These are phyloP conservation scores for Eucalyptus brandiana DNA, from an alignment of 345 rosid species.

Conservation along the genomic window DNA sequence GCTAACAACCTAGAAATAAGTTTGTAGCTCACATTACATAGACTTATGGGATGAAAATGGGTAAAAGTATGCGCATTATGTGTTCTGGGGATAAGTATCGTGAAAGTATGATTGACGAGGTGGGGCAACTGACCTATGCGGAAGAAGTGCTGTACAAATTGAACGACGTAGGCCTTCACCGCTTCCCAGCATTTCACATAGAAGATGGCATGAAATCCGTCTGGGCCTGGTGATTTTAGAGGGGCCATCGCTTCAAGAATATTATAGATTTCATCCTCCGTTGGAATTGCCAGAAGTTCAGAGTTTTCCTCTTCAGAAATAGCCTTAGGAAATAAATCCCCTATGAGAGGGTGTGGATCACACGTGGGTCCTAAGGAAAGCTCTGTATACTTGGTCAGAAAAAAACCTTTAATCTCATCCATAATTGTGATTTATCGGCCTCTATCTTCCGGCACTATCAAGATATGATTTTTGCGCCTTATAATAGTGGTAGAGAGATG, in stretches of 20 bases:
- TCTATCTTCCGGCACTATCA: neutral
- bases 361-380: neutral
- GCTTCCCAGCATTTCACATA: neutral
- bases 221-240: neutral
- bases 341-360: no score
- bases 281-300: no score
- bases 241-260: no score
- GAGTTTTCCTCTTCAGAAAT: no score
- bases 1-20: neutral
- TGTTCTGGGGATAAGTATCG: neutral
- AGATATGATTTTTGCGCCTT: neutral
- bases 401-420: no score
- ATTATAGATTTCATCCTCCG: no score
- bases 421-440: neutral
- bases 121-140: neutral
- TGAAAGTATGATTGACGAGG: neutral
- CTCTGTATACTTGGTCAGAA: neutral
- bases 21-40: neutral
- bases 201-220: neutral
- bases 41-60: neutral
- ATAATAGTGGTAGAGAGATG: neutral
- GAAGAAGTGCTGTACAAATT: neutral
- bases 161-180: no score
- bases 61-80: neutral
- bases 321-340: no score